Evolutionary conservation across 2,329 filamentous ascomycete genomes (phyloP).

Genomic region (Trichoderma sp.): DNA sequence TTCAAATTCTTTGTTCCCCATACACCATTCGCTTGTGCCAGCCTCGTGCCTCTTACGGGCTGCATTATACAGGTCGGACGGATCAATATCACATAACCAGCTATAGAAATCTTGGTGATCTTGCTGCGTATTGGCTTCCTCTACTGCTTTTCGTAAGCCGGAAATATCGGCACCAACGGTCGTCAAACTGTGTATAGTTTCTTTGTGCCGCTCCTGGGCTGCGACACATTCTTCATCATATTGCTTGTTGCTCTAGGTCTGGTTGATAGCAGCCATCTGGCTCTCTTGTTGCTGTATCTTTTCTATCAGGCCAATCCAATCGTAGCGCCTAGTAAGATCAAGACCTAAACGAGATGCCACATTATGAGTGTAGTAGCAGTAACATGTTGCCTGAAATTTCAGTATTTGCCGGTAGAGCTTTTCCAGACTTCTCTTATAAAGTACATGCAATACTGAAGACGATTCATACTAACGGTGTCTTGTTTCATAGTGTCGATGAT

Average conservation of each 20-base stretch:
- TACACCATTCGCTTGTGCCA: neutral
- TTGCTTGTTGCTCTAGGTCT: neutral
- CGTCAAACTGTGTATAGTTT: neutral
- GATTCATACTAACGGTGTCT: neutral
- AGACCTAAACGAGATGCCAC: neutral
- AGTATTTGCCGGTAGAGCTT: neutral
- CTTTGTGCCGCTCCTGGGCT: neutral
- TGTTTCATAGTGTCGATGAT: neutral
- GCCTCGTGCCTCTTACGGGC: neutral
- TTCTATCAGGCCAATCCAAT: neutral
- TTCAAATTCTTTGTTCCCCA: neutral
- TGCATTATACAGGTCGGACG: neutral
- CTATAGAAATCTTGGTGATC: neutral
- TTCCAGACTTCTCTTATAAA: neutral
- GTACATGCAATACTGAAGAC: neutral
- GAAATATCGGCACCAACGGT: neutral
- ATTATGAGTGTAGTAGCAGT: neutral
- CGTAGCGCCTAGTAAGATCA: neutral
- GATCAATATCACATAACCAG: conserved; percentile 1
- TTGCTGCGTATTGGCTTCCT: neutral
- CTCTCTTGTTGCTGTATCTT: neutral
- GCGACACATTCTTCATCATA: neutral
- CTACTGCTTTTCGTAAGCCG: neutral
- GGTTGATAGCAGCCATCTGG: neutral
- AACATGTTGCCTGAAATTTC: neutral